A percentile compares a stretch with the other conserved stretches of the same genome.
Conservation (phyloP, 345 rosid genomes). For the Gynandropsis gynandra region DNA sequence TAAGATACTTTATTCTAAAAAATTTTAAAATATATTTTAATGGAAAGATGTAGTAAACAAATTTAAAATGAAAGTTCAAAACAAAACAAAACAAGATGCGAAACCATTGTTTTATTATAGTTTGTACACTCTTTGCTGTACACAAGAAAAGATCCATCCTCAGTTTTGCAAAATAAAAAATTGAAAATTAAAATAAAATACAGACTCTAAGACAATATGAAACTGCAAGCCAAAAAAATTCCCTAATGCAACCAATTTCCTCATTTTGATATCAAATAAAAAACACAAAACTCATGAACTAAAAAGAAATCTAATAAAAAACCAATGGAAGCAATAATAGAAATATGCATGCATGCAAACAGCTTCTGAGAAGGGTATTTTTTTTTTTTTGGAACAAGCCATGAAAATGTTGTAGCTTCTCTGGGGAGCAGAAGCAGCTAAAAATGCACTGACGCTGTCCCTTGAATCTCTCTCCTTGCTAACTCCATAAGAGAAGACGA, state of each 20-base stretch:
- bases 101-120: neutral
- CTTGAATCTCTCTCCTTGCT: constrained; percentile 28
- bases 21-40: too few relatives aligned
- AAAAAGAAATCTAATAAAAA: constrained; percentile 16
- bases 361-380: constrained; percentile 11
- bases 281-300: constrained; percentile 30
- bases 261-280: constrained; percentile 22
- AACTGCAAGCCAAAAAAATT: constrained; percentile 6
- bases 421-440: constrained; percentile 83
- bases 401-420: constrained; percentile 27
- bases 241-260: constrained; percentile 21
- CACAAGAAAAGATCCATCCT: neutral
- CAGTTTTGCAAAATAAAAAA: constrained; percentile 11
- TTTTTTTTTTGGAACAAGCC: constrained; percentile 25
- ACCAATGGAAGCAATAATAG: neutral
- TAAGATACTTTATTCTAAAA: too few relatives aligned
- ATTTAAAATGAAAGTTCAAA: too few relatives aligned
- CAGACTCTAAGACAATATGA: constrained; percentile 7
- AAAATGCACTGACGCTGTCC: constrained; percentile 85
- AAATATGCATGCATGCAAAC: constrained; percentile 15
- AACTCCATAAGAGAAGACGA: constrained; percentile 20
- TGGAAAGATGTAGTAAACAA: too few relatives aligned
- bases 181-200: too few relatives aligned
- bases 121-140: constrained; percentile 19
- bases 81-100: too few relatives aligned